Percentiles rank a stretch among this genome's conserved stretches.
These are phyloP conservation scores for Populus hybrid DNA, from an alignment of 441 rosid species.

Conservation along the genomic window DNA sequence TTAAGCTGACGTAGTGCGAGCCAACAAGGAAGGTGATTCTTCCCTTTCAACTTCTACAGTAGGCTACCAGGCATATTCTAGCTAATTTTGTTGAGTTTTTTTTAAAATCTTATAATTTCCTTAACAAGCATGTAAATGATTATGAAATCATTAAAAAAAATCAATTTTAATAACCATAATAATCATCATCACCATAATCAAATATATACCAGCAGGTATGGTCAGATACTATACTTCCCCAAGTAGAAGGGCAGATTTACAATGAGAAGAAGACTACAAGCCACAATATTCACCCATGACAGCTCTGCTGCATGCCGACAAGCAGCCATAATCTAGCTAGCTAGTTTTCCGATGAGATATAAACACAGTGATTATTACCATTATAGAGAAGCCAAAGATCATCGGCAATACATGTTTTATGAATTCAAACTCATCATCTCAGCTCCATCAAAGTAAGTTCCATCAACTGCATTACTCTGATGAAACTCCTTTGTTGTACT, in stretches of 20 bases:
- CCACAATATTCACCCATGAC: neutral
- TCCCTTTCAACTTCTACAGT: neutral
- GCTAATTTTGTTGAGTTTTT: neutral
- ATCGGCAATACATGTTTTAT: neutral
- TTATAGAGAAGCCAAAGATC: neutral
- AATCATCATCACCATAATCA: neutral
- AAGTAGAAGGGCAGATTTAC: no score
- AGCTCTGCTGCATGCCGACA: neutral
- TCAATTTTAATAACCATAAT: neutral
- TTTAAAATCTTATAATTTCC: no score
- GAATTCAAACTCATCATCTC: neutral
- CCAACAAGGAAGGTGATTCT: neutral
- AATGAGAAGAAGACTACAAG: neutral
- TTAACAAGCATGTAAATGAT: neutral
- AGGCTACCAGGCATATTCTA: neutral
- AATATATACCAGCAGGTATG: neutral
- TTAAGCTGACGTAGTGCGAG: neutral
- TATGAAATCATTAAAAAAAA: neutral
- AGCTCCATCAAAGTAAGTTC: neutral
- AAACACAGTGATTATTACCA: neutral
- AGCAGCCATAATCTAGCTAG: neutral
- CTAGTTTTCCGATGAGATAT: neutral
- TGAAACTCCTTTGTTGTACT: neutral
- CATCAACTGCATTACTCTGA: neutral
- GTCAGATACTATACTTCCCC: no score